Percentiles rank a stretch among this genome's conserved stretches.
These are phyloP conservation scores for Neurospora crassa DNA, from an alignment of 2,329 filamentous ascomycete genomes.

Conservation along the genomic window DNA sequence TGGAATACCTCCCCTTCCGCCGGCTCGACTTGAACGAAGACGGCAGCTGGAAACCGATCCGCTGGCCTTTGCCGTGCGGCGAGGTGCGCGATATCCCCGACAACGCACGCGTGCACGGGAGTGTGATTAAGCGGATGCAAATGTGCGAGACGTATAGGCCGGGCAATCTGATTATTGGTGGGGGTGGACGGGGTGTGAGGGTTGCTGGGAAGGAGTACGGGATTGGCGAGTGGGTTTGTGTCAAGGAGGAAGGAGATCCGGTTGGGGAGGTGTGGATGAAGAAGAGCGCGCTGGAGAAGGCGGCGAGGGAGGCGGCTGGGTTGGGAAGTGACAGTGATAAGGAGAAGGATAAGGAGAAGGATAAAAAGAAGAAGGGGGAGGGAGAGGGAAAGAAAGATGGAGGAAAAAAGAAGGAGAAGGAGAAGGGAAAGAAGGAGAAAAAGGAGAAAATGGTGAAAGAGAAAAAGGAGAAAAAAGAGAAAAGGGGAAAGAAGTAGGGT, in stretches of 20 bases:
- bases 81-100: slow-evolving; percentile 69
- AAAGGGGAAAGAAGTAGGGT: not conserved
- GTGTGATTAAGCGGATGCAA: slow-evolving; percentile 63
- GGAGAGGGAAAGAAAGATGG: not conserved
- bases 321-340: not conserved
- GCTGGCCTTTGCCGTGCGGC: slow-evolving; percentile 69
- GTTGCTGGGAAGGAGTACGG: slow-evolving; percentile 51
- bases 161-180: slow-evolving; percentile 71
- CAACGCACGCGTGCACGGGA: slow-evolving; percentile 61
- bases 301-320: not conserved
- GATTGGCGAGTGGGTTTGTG: slow-evolving; percentile 63
- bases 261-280: slow-evolving; percentile 60
- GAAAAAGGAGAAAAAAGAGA: not conserved
- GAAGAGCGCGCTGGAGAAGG: slow-evolving; percentile 14
- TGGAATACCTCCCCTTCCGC: slow-evolving; percentile 76
- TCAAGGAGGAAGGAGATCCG: slow-evolving; percentile 53
- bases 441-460: not conserved
- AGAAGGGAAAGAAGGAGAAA: not conserved
- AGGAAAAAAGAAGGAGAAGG: not conserved
- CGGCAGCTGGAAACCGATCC: slow-evolving; percentile 69
- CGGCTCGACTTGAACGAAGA: slow-evolving; percentile 68
- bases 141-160: slow-evolving; percentile 57
- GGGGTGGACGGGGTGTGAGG: slow-evolving; percentile 61
- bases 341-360: too few relatives aligned
- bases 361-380: not conserved